Base-by-base conservation (phyloP, 2,329 filamentous ascomycete genomes). In the Corinectria fuckeliana region DNA sequence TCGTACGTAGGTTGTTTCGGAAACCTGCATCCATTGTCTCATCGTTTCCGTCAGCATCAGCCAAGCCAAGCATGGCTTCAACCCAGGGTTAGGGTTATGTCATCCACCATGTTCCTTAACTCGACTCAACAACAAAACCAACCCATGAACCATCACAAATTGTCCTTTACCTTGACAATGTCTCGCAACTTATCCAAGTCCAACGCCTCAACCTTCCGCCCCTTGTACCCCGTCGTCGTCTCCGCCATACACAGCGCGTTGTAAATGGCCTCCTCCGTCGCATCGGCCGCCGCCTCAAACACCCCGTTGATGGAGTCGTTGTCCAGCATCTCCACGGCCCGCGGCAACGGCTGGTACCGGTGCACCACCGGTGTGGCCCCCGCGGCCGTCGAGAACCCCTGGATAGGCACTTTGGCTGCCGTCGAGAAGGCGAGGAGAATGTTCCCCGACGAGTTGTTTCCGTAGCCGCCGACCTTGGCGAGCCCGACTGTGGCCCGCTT, bases 361-460 rank as follows among this genome's bases (percentile, higher is more conserved):
- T 86, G 77, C 4, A 80, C 74, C 21, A 75, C 72, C 0, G 76
- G 75, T 4, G 66, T 73, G 21, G 28, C 32, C 18, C 39, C 23
- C 26, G 62, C 53, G 20, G 61, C 65, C 63, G 61, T 66, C 83
- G 61, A 55, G 1, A 72, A 36, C 6, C 70, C 62, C 65, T 82
- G 80, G 34, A 66, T 56, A 0, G 72, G 69, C 3, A 86, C 74
- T 41, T 78, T 76, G 58, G 83, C 85, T 5, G 78, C 87, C 0
- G 87, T 90, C 7, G 86, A 89, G 59, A 91, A 85, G 4, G 88
- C 87, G 2, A 91, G 76, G 69, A 90, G 89, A 58, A 91, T 85
- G 60, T 91, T 88, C 0, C 88, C 88, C 0, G 85, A 89, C 10
- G 80, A 80, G 62, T 89, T 89, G 41, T 81, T 78, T 0, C 86